phyloP scores from a whole-genome alignment of 768 basidiomycete species.

The Chiua virens region DNA sequence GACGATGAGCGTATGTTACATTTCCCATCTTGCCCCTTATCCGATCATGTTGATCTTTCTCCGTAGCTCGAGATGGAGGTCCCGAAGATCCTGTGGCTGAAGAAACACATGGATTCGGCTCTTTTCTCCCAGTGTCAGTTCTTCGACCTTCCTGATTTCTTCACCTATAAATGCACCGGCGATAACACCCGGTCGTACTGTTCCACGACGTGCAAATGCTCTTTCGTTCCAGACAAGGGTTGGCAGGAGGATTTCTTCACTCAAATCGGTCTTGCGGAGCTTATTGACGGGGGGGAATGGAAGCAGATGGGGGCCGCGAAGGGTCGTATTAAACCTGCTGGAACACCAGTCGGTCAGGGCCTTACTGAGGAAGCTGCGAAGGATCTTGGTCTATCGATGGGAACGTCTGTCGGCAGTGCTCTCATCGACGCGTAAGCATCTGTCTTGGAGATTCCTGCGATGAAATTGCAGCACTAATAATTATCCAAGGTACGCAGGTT shows the following conservation, averaged over 20 bases:
- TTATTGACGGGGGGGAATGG: conserved; percentile 64
- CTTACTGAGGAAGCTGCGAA: conserved; percentile 75
- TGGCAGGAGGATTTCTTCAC: conserved; percentile 91
- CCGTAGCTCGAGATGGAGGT: conserved; percentile 95
- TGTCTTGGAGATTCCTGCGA: background rate
- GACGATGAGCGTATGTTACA: conserved; percentile 77
- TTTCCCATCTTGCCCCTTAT: background rate
- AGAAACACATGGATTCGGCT: conserved; percentile 74
- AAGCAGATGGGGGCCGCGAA: conserved; percentile 70
- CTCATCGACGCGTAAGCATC: conserved; percentile 87
- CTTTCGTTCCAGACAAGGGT: conserved; percentile 81
- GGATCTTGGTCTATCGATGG: conserved; percentile 81
- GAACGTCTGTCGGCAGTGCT: conserved; percentile 91
- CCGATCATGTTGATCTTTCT: conserved; percentile 5
- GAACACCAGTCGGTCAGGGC: conserved; percentile 81
- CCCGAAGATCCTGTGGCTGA: conserved; percentile 96
- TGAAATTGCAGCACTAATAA: background rate
- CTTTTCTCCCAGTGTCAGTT: conserved; percentile 78
- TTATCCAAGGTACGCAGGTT: conserved; percentile 77
- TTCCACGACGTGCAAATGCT: conserved; percentile 95
- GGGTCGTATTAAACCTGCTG: conserved; percentile 73
- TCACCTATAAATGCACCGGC: conserved; percentile 89
- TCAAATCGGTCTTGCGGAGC: conserved; percentile 74
- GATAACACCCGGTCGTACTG: conserved; percentile 78
- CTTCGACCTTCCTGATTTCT: conserved; percentile 92